phyloP scores from a whole-genome alignment of 257 asterid species.

The Perilla frutescens region DNA sequence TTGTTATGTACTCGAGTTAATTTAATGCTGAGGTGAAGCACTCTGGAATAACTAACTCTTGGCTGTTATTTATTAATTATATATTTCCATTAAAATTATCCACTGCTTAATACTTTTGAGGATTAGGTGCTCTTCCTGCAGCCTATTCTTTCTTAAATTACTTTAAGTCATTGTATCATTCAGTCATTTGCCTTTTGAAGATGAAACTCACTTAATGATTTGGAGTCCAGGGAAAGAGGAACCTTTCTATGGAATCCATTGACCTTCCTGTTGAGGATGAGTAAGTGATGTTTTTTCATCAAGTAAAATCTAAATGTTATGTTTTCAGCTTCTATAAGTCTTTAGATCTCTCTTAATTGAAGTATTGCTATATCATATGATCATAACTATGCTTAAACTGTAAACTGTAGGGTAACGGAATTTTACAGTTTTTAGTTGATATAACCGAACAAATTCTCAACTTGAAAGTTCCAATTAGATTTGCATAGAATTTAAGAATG shows the following conservation, averaged over 20 bases:
- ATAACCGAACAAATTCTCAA: too few species aligned
- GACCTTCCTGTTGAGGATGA: slow-evolving; percentile 68
- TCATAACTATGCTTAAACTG: neutral
- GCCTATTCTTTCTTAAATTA: slow-evolving; percentile 11
- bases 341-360: slow-evolving; percentile 18
- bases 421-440: too few species aligned
- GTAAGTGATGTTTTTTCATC: slow-evolving; percentile 64
- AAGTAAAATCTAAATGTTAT: slow-evolving; percentile 28
- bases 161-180: neutral
- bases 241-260: slow-evolving; percentile 84
- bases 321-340: slow-evolving; percentile 5
- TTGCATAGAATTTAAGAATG: neutral
- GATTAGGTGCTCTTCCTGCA: slow-evolving; percentile 9
- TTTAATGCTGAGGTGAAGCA: neutral
- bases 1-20: slow-evolving; percentile 7
- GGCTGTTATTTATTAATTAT: slow-evolving; percentile 12
- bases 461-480: too few species aligned
- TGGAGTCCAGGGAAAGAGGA: slow-evolving; percentile 78
- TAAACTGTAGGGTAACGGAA: too few species aligned
- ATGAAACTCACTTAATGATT: slow-evolving; percentile 29
- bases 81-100: neutral
- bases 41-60: neutral
- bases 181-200: slow-evolving; percentile 18
- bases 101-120: slow-evolving; percentile 19
- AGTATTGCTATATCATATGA: neutral